Evolutionary conservation across 2,329 filamentous ascomycete genomes (phyloP).

Genomic region (Penicillium sp.): DNA sequence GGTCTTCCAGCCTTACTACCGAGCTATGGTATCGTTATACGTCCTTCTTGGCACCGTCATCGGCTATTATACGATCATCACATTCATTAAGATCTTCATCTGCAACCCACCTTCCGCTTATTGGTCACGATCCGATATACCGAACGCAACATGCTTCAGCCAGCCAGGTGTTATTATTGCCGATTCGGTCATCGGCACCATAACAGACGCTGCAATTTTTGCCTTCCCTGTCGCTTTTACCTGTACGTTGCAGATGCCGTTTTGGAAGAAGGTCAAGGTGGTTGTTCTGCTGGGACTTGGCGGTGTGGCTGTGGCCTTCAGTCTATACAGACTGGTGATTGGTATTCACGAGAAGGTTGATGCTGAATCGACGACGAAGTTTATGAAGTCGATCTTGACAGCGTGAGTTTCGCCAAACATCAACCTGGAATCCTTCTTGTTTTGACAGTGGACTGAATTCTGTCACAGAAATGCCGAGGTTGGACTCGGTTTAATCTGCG

Average conservation of each 20-base stretch:
- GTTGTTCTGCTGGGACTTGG: slow-evolving; percentile 12
- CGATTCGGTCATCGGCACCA: slow-evolving; percentile 16
- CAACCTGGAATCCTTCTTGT: neutral
- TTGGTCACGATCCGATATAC: slow-evolving; percentile 5
- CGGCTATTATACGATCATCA: slow-evolving; percentile 15
- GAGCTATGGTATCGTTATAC: slow-evolving; percentile 9
- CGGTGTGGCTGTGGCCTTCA: slow-evolving; percentile 17
- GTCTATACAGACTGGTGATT: slow-evolving; percentile 16
- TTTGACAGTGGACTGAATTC: neutral
- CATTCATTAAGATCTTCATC: slow-evolving; percentile 19
- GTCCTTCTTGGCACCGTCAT: slow-evolving; percentile 9
- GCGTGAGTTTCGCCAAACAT: neutral
- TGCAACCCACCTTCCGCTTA: slow-evolving; percentile 16
- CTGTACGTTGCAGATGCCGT: slow-evolving; percentile 11
- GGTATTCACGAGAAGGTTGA: slow-evolving; percentile 3
- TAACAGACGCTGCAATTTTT: slow-evolving; percentile 18
- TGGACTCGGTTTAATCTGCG: slow-evolving; percentile 9
- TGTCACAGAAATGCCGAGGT: slow-evolving; percentile 10
- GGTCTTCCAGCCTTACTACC: slow-evolving; percentile 11
- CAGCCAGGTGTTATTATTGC: slow-evolving; percentile 13
- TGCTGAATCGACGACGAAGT: slow-evolving; percentile 1
- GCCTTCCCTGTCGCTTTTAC: slow-evolving; percentile 14
- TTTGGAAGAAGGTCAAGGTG: slow-evolving; percentile 14
- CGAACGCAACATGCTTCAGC: slow-evolving; percentile 6
- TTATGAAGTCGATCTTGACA: slow-evolving; percentile 10